Evolutionary conservation across 345 rosid species (phyloP).

Genomic region (Eucalyptus sp.): DNA sequence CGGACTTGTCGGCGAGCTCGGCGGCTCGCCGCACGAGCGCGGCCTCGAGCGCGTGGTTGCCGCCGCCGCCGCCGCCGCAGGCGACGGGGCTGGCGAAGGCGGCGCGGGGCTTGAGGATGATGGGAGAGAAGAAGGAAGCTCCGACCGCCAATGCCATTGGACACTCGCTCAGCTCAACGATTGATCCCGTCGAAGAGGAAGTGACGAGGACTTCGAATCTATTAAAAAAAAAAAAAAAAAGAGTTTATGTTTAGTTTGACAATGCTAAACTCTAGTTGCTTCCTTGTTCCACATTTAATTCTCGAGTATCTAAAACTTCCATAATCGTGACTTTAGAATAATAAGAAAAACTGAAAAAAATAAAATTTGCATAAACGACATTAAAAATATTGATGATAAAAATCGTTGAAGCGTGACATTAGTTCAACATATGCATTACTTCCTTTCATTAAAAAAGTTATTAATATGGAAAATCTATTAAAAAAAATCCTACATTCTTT

Average conservation of each 20-base stretch:
- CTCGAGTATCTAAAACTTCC: background rate
- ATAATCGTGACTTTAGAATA: background rate
- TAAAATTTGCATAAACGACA: background rate
- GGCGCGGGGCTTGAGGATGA: background rate
- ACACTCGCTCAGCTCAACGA: background rate
- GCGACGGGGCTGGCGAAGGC: background rate
- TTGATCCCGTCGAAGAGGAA: background rate
- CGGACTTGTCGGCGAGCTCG: slow-evolving; percentile 58
- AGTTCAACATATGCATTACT: background rate
- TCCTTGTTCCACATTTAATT: background rate
- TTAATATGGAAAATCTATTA: background rate
- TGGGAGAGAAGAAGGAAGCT: background rate
- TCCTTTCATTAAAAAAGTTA: background rate
- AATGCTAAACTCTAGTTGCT: background rate
- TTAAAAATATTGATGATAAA: background rate
- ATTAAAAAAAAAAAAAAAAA: too few relatives aligned
- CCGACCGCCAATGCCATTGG: background rate
- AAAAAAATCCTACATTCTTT: background rate
- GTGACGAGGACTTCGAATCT: background rate
- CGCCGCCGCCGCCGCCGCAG: background rate
- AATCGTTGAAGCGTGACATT: background rate
- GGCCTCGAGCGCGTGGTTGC: slow-evolving; percentile 29
- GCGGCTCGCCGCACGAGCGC: slow-evolving; percentile 55
- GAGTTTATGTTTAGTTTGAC: background rate
- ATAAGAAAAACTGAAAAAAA: background rate